Evolutionary conservation across 2,329 filamentous ascomycete species (phyloP), one percentile per base, ranked within the genome.

Genomic region (Colletotrichum lupini): DNA sequence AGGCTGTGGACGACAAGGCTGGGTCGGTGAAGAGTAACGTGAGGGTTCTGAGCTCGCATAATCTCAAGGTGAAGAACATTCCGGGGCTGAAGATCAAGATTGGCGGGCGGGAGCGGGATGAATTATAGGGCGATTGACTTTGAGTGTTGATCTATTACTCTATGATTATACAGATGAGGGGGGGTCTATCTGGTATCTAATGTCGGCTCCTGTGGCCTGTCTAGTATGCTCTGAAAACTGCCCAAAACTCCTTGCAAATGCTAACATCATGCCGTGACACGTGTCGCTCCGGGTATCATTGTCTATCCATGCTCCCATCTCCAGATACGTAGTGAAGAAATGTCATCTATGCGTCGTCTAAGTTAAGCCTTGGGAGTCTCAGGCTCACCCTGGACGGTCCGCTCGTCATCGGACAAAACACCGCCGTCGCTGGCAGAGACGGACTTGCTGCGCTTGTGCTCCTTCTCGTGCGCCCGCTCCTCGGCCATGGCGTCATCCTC

Each of bases 81-180:
- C 77, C 77, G 3, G 78, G 78, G 2, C 70, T 79, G 52, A 79
- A 79, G 32, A 77, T 79, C 9, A 75, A 72, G 58, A 72, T 80
- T 24, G 76, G 63, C 0, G 78, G 78, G 11, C 46, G 55, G n/a
- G 66, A 62, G 9, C 76, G 73, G 5, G 77, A 80, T 68, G 79
- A 80, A 57, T 73, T 80, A 1, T 79, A 57, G 59, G 7, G 16
- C 9, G 16, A 6, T 37, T 2, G 32, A 1, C 12, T 61, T n/a
- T 53, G 35, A 12, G 70, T 73, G 42, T 62, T 35, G 55, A 60
- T 35, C 30, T 60, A 70, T 70, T 57, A 66, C 46, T 56, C 30
- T 57, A 69, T 64, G 22, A 70, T 70, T 65, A 57, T 65, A 35
- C 60, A 60, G 28, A 58, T 46, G 60, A 64, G 35, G 24, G n/a